phyloP scores from a whole-genome alignment of 2,329 filamentous ascomycete species.

The Truncatella angustata region DNA sequence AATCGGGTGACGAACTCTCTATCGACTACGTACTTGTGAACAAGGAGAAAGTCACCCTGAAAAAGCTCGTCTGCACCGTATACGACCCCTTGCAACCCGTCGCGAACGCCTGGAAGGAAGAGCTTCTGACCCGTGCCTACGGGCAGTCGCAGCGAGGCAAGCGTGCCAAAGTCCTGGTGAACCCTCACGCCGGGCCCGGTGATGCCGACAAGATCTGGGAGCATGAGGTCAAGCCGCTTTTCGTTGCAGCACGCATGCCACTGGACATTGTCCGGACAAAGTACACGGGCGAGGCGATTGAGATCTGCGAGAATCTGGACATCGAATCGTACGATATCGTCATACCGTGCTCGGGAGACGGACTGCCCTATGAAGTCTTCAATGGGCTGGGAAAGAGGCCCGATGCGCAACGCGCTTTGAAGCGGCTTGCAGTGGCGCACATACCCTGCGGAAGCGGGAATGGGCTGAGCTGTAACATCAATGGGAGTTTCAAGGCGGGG shows the following conservation, averaged over 20 bases:
- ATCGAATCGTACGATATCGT: slow-evolving; percentile 81
- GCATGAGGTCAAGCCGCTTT: slow-evolving; percentile 74
- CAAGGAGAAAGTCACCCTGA: slow-evolving; percentile 59
- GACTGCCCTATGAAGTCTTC: slow-evolving; percentile 88
- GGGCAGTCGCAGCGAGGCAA: slow-evolving; percentile 65
- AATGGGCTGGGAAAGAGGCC: slow-evolving; percentile 79
- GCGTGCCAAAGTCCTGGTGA: slow-evolving; percentile 83
- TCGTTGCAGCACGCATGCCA: slow-evolving; percentile 76
- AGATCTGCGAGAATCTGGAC: slow-evolving; percentile 73
- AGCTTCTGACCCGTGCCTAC: slow-evolving; percentile 70
- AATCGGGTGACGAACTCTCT: slow-evolving; percentile 59
- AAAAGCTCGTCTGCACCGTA: slow-evolving; percentile 61
- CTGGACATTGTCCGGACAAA: slow-evolving; percentile 72
- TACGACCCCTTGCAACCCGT: slow-evolving; percentile 39
- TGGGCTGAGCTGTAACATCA: slow-evolving; percentile 86
- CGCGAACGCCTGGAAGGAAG: slow-evolving; percentile 60
- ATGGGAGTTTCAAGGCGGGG: slow-evolving; percentile 73
- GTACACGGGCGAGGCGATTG: slow-evolving; percentile 72
- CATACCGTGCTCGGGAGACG: slow-evolving; percentile 88
- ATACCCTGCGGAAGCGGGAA: slow-evolving; percentile 94
- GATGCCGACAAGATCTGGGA: slow-evolving; percentile 71
- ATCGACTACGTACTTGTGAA: slow-evolving; percentile 70
- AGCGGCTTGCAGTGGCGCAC: slow-evolving; percentile 77
- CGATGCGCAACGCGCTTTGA: slow-evolving; percentile 73
- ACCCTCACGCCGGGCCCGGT: slow-evolving; percentile 86